Conservation (phyloP, 1,139 yeast species). For the Pichia sp. region DNA sequence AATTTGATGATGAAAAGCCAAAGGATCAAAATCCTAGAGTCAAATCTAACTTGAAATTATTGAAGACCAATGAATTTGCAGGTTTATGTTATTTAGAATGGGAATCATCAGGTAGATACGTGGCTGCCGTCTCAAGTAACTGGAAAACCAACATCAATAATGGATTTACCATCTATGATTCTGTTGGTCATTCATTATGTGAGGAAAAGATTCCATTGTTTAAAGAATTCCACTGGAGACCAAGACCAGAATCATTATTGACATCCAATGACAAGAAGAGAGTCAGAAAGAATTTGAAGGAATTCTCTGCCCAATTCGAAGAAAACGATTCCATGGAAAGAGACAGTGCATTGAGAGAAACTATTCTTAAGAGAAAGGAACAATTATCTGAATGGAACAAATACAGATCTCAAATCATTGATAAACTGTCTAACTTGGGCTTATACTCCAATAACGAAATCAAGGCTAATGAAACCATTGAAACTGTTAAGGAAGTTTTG, state of each 20-base stretch:
- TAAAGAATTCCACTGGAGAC: slow-evolving; percentile 94
- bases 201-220: slow-evolving; percentile 78
- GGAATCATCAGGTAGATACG: slow-evolving; percentile 94
- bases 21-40: slow-evolving; percentile 35
- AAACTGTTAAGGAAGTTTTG: slow-evolving; percentile 58
- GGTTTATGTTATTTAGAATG: slow-evolving; percentile 84
- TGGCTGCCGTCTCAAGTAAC: slow-evolving; percentile 80
- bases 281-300: slow-evolving; percentile 83
- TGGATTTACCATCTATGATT: slow-evolving; percentile 83
- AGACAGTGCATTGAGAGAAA: slow-evolving; percentile 83
- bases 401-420: slow-evolving; percentile 58
- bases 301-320: slow-evolving; percentile 88
- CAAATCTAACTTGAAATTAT: slow-evolving; percentile 52
- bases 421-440: slow-evolving; percentile 38
- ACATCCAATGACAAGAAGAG: slow-evolving; percentile 76
- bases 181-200: slow-evolving; percentile 68
- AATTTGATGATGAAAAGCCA: slow-evolving; percentile 55
- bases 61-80: slow-evolving; percentile 55
- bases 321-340: slow-evolving; percentile 97
- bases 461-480: slow-evolving; percentile 36
- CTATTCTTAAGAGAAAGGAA: slow-evolving; percentile 77
- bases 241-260: slow-evolving; percentile 80
- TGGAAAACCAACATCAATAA: slow-evolving; percentile 85
- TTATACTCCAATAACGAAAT: slow-evolving; percentile 17
- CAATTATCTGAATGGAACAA: slow-evolving; percentile 79